Evolutionary conservation across 106 monocot species (phyloP), one percentile per base, ranked within the genome.

Genomic region (Platanthera guangdongensis): DNA sequence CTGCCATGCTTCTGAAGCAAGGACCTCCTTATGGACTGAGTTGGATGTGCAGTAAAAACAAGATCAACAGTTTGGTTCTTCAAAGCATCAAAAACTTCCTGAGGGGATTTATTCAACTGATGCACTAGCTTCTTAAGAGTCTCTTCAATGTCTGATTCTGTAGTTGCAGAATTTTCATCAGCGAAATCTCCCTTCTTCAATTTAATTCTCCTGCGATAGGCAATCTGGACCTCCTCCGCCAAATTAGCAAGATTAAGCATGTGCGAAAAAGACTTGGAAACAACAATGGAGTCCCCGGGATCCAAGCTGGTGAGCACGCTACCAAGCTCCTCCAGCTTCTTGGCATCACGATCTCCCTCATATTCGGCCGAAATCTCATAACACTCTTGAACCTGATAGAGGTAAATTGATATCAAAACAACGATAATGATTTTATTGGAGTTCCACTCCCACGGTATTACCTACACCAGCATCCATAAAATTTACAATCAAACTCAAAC

Each of bases 201-300:
- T 79, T 83, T 82, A 78, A 76, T 76, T 21, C 86, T 82, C 57
- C 86, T 75, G 32, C 90, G 78, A 72, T 88, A 81, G 5, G 90
- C 93, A 62, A 90, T 90, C 78, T 93, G 93, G 15, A 93, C 90
- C 68, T 93, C 93, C 81, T 93, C 93, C 11, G 90, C 93, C 80
- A 93, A 71, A 78, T 93, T 93, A 73, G 93, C 90, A 52, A 90
- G 69, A 78, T 83, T 93, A 73, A 93, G 93, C 93, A 93, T 93
- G 84, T 88, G 85, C 5, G 93, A 93, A 80, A 93, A 93, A 52
- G 92, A 89, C 47, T 85, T 90, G 13, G 92, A 79, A 48, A 92
- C 81, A 6, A 87, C 85, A 57, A 92, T 92, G 5, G 82, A 85
- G 53, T 92, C 92, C 28, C 85, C 87, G 11, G 87, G 82, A 65